Conservation (phyloP, 164 flowering plant species). For the Vitis amurensis region DNA sequence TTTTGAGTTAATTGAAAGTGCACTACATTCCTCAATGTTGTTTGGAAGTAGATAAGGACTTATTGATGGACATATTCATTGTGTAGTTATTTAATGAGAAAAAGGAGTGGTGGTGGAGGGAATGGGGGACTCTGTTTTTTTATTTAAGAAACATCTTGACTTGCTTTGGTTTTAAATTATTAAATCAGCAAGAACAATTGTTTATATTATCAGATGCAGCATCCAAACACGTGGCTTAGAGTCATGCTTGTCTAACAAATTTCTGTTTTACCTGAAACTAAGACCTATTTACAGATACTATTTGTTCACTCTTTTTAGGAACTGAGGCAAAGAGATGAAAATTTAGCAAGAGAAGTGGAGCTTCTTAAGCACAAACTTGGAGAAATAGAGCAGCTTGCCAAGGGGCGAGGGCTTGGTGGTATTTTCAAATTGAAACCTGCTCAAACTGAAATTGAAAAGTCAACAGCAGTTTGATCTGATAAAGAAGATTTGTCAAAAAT, state of each 20-base stretch:
- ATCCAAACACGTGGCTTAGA: background rate
- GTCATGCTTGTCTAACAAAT: too few relatives aligned
- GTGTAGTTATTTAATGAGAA: too few relatives aligned
- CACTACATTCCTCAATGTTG: too few relatives aligned
- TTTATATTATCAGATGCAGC: background rate
- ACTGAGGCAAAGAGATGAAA: slow-evolving; percentile 62
- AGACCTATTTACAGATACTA: background rate
- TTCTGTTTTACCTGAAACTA: too few relatives aligned
- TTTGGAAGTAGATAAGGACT: too few relatives aligned
- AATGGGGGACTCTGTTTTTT: too few relatives aligned
- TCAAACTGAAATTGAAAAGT: slow-evolving; percentile 27
- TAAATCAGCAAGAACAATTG: background rate
- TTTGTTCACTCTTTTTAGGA: slow-evolving; percentile 34
- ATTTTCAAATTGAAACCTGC: slow-evolving; percentile 41
- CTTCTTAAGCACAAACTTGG: slow-evolving; percentile 47
- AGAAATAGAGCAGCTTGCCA: slow-evolving; percentile 62
- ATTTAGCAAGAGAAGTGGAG: slow-evolving; percentile 53
- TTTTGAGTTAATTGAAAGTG: background rate
- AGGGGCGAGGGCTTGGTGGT: slow-evolving; percentile 55
- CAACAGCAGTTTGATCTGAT: slow-evolving; percentile 22
- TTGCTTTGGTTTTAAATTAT: background rate
- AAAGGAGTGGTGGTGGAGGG: too few relatives aligned
- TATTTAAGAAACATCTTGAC: too few relatives aligned
- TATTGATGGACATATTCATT: too few relatives aligned
- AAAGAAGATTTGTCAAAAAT: background rate